Base-by-base conservation (phyloP, 352 stramenopile species). In the Phytophthora macrochlamydospora region DNA sequence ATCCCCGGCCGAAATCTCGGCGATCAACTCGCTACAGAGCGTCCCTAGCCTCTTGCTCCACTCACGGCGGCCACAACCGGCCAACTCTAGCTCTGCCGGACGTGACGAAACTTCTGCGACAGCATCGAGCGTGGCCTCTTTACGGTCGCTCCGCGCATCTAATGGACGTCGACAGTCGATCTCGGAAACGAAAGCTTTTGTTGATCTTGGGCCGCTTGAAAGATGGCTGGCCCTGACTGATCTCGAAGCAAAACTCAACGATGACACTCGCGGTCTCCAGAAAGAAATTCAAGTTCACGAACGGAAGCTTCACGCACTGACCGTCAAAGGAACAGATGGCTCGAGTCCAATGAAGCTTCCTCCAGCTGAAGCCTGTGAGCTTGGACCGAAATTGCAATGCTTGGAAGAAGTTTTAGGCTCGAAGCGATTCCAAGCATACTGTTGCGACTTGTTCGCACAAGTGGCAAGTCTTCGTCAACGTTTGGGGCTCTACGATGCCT, bases 401-500 rank as follows among this genome's bases (percentile, higher is more conserved):
- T 52, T 92, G 4, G 56, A 75, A n/a, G 78, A 85, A 50, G 71
- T 92, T n/a, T 61, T 92, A 1, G 83, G 83, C 0, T 44, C 28
- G 12, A 14, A 50, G 3, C 69, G 73, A 12, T 89, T 90, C 43
- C 61, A 61, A 30, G 53, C 59, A 2, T 92, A 90, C 59, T 69
- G 69, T 0, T 29, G 44, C 4, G 81, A 92, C 43, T 48, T 92
- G 29, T 75, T 80, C 48, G 7, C 42, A 0, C 65, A 90, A 50
- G 53, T 84, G 0, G 61, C 75, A 28, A 57, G 51, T n/a, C 54
- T 92, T 2, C 69, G 81, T 9, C 45, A 59, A 7, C 67, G 56
- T 2, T 64, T 74, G 14, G 44, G 58, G 2, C 68, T 92, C 2
- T 88, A 92, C 31, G 57, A 68, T 14, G 14, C 38, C 51, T 52